Evolutionary conservation across 345 rosid species (phyloP).

Genomic region (Angophora floribunda): DNA sequence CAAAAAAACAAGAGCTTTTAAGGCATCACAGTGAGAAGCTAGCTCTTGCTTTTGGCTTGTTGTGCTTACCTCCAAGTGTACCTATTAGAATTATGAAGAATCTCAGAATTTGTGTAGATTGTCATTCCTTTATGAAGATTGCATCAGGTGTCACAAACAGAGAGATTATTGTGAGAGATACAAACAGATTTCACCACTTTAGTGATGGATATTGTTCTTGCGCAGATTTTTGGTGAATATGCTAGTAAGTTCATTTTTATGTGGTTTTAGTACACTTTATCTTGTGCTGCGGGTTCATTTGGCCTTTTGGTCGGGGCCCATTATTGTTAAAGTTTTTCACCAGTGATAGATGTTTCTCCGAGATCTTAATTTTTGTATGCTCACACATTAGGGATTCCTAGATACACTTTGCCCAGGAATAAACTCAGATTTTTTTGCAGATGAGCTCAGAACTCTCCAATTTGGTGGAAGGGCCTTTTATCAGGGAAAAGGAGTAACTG

Average conservation of each 20-base stretch:
- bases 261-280: not conserved
- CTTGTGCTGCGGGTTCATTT: not conserved
- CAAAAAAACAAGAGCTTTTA: constrained; percentile 46
- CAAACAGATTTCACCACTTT: constrained; percentile 70
- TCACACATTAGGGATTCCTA: not conserved
- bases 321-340: not conserved
- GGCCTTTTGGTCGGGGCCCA: not conserved
- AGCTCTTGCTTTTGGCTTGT: constrained; percentile 52
- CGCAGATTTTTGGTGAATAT: constrained; percentile 56
- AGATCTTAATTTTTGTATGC: not conserved
- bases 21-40: constrained; percentile 75
- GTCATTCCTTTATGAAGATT: constrained; percentile 74
- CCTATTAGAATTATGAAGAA: constrained; percentile 72
- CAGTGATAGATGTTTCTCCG: not conserved
- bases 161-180: constrained; percentile 64
- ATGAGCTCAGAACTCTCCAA: not conserved
- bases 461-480: not conserved
- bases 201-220: constrained; percentile 60
- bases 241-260: not conserved
- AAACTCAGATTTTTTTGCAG: not conserved
- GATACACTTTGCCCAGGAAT: not conserved
- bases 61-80: constrained; percentile 31
- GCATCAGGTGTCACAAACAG: constrained; percentile 45
- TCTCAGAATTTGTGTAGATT: constrained; percentile 73
- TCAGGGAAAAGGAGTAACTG: not conserved